Evolutionary conservation across 1,284 basidiomycete genomes (phyloP), one percentile per base, ranked within the genome.

Genomic region (Leccinum insolens): DNA sequence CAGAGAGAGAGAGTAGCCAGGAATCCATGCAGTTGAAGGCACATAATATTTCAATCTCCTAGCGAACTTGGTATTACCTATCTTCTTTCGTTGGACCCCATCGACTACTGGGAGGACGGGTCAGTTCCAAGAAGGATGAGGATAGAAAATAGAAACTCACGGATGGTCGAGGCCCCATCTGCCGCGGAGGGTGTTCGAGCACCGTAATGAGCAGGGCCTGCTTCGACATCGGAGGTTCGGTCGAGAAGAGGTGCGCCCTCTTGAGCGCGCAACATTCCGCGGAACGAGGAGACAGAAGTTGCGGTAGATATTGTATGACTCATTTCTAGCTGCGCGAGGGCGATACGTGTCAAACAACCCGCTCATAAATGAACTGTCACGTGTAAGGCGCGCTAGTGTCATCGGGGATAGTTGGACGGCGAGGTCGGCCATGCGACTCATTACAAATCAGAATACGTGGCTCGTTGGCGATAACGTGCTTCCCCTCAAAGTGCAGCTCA

Each of bases 21-120:
- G 95, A 67, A 97, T 89, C 95, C 95, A 98, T 44, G 83, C 81
- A 11, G 84, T 85, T 1, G 89, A 89, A 2, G 91, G 91, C 62
- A 93, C 82, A 70, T 93, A 93, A 74, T 93, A 93, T 71, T 83
- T 84, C 41, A 84, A 71, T 71, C 75, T 81, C 46, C 71, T 74
- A 34, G 67, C 75, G 5, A 80, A 77, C 64, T 72, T 79, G 65
- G 76, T 74, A 68, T 76, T 68, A n/a, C 71, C 69, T 28, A 71
- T 74, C 11, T 63, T 70, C 4, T 64, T 61, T 60, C 70, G 69
- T 61, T 71, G 74, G n/a, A n/a, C 44, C 2, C 70, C 69, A 17
- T 75, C 66, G 34, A 70, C 55, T 3, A 52, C 76, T 70, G 20
- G 17, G 12, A 15, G 41, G 28, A 52, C 7, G 34, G 25, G 2